A percentile compares a stretch with the other conserved stretches of the same genome.
These are phyloP conservation scores for Polytolypa hystricis DNA, from an alignment of 2,329 filamentous ascomycete genomes.

Conservation along the genomic window DNA sequence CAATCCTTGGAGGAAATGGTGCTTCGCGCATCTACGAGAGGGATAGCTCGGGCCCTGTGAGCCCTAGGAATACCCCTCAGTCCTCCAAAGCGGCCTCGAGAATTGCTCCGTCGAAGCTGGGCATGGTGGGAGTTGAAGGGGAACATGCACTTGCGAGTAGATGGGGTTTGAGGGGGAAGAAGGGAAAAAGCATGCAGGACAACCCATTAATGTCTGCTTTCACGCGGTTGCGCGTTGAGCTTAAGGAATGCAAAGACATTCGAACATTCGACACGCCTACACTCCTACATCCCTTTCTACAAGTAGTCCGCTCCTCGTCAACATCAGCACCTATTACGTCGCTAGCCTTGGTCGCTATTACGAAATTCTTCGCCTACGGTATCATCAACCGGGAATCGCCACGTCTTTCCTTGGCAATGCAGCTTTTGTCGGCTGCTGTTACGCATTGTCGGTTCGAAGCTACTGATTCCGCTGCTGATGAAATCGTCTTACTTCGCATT, in stretches of 20 bases:
- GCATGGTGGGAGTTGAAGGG: slow-evolving; percentile 22
- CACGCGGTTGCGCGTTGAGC: slow-evolving; percentile 73
- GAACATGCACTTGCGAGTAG: slow-evolving; percentile 55
- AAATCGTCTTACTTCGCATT: slow-evolving; percentile 89
- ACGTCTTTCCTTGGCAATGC: slow-evolving; percentile 85
- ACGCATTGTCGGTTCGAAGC: slow-evolving; percentile 97
- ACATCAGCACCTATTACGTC: slow-evolving; percentile 95
- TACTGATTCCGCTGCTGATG: slow-evolving; percentile 86
- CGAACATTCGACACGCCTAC: slow-evolving; percentile 78
- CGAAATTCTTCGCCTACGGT: slow-evolving; percentile 93
- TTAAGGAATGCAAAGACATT: slow-evolving; percentile 85
- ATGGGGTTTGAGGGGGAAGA: slow-evolving; percentile 91
- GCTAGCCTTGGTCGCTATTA: slow-evolving; percentile 81
- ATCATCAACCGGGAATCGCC: slow-evolving; percentile 76
- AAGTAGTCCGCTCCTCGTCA: slow-evolving; percentile 91
- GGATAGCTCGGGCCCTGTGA: slow-evolving; percentile 30
- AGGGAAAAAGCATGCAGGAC: slow-evolving; percentile 93
- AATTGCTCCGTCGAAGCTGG: slow-evolving; percentile 14
- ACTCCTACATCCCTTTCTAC: slow-evolving; percentile 83
- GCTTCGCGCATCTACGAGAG: slow-evolving; percentile 36
- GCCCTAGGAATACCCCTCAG: slow-evolving; percentile 19
- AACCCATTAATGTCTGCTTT: slow-evolving; percentile 95
- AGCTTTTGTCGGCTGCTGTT: slow-evolving; percentile 83
- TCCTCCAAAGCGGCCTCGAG: slow-evolving; percentile 10
- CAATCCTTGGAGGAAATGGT: slow-evolving; percentile 69